Evolutionary conservation across 257 asterid genomes (phyloP).

Genomic region (Solanum chiquidenum): DNA sequence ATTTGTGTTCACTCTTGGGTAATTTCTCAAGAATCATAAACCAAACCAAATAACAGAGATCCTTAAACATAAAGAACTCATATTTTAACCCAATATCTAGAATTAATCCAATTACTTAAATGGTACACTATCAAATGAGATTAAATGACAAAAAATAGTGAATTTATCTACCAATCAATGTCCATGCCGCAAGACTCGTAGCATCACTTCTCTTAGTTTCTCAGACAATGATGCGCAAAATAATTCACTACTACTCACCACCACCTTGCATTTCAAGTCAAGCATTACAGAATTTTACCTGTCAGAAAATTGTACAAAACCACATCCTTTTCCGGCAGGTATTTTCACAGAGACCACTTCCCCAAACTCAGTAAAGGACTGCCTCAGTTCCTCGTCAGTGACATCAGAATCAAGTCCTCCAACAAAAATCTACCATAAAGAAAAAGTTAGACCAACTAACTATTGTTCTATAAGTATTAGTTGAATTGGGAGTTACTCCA

Average conservation of each 20-base stretch:
- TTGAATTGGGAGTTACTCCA: background rate
- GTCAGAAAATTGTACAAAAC: constrained; percentile 77
- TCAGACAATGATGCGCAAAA: background rate
- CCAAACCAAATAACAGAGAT: background rate
- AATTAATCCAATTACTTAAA: background rate
- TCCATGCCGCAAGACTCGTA: background rate
- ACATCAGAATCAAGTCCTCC: constrained; percentile 84
- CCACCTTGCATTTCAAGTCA: background rate
- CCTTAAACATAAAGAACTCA: background rate
- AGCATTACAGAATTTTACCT: constrained; percentile 34
- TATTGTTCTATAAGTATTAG: background rate
- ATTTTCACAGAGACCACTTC: constrained; percentile 86
- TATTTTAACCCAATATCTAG: background rate
- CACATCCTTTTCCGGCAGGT: constrained; percentile 95
- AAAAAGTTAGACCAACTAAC: background rate
- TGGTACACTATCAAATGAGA: background rate
- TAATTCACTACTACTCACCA: background rate
- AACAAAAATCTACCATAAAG: constrained; percentile 28
- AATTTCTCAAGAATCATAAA: background rate
- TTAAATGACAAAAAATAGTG: background rate
- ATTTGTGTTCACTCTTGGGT: background rate
- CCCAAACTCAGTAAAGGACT: constrained; percentile 68
- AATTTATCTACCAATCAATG: background rate
- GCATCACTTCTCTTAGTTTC: background rate
- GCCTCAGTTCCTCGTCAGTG: constrained; percentile 80